Base-by-base conservation (phyloP, 805 yeast genomes). In the Kurtzmaniella cleridarum region DNA sequence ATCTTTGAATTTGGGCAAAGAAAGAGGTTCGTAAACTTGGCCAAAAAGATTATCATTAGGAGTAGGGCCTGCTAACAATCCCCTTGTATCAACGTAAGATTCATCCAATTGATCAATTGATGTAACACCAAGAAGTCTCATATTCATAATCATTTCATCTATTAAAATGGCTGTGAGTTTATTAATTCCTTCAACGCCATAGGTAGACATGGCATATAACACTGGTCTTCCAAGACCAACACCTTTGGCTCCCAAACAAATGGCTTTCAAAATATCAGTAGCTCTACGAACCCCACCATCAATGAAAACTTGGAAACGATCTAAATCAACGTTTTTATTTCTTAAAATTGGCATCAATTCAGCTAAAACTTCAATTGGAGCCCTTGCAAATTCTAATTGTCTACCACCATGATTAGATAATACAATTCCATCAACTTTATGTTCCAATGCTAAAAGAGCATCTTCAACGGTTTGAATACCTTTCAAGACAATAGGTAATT, bases 371-470 rank as follows among this genome's bases (percentile, higher is more conserved):
- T 81, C 81, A 20, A 83, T 62, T 1, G 85, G 76, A 0, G 88
- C 76, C 46, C 70, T 68, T 0, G 81, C 69, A 32, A 69, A 76
- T 46, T 83, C 89, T 39, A 83, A 59, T 45, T 81, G 85, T 39
- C 89, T 64, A 9, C 89, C 90, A 15, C 89, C 90, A 55, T 83
- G 88, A 51, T 84, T 83, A 10, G 88, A 80, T 12, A 84, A 63
- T 33, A 82, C 71, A 18, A 80, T 76, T 6, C 87, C 90, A 30
- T 73, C 73, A 28, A 78, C 73, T 0, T 83, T 83, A 40, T 71
- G 60, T 39, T 74, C 73, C 4, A 75, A 72, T 5, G 89, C 86
- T 36, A 60, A 53, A 12, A 78, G 59, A 2, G 81, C 75, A 53
- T 84, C 90, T 45, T 80, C 87, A 12, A 75, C 76, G 6, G 81